These are phyloP conservation scores for Pleurotus tuber-regium DNA, from an alignment of 768 basidiomycete genomes.

Conservation along the genomic window DNA sequence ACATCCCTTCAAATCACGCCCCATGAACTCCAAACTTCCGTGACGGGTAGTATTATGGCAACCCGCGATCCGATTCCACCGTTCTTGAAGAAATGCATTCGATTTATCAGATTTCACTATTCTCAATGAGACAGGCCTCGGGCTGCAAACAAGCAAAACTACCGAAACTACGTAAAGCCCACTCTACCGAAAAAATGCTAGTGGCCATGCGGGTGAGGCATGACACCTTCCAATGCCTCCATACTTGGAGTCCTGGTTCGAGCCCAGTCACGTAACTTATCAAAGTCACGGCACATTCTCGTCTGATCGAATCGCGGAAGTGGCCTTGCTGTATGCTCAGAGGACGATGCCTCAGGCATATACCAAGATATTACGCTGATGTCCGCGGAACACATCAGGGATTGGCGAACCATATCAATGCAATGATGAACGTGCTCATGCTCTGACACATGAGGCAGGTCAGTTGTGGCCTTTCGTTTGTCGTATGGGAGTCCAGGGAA, in stretches of 20 bases:
- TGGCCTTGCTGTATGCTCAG: neutral
- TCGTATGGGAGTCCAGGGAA: too few relatives aligned
- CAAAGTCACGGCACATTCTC: conserved; percentile 5
- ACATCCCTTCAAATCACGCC: too few relatives aligned
- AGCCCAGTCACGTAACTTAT: conserved; percentile 1
- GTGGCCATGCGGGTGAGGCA: neutral
- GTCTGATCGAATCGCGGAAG: conserved; percentile 7
- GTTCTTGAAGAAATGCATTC: too few relatives aligned
- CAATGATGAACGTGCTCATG: conserved; percentile 19
- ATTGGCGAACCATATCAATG: conserved; percentile 19
- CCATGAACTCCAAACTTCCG: too few relatives aligned
- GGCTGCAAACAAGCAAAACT: too few relatives aligned
- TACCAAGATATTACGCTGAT: conserved; percentile 20
- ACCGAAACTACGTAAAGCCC: too few relatives aligned
- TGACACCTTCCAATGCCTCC: neutral
- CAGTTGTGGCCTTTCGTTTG: neutral
- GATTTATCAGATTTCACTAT: too few relatives aligned
- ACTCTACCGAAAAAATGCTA: too few relatives aligned
- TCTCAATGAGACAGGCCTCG: too few relatives aligned
- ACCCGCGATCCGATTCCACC: too few relatives aligned
- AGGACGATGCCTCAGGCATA: neutral
- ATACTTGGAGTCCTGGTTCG: neutral
- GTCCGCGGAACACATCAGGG: conserved; percentile 19
- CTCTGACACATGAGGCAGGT: conserved; percentile 10
- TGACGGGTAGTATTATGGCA: too few relatives aligned